Base-by-base conservation (phyloP, 192 early-diverging fungal genomes). In the Pilobolus umbonatus region DNA sequence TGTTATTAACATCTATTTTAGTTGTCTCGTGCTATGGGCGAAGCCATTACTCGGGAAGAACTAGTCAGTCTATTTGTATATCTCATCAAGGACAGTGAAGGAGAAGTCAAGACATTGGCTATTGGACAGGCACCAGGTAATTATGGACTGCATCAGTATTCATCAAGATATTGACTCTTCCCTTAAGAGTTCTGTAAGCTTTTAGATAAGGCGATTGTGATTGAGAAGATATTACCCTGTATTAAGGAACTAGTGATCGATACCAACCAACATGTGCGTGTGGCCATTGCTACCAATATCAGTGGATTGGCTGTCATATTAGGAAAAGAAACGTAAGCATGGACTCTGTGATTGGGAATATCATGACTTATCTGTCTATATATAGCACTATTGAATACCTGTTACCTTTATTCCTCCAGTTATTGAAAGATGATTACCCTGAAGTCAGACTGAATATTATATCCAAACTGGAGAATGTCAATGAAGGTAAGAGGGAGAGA, bases 361-460 rank as follows among this genome's bases (percentile, higher is more conserved):
- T 2, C 7, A 1, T 10, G 14, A 44, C 25, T 29, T 38, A 40
- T 21, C 0, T 54, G 5, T 29, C 12, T 36, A 14, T 29, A 10
- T 39, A 14, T 69, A 88, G 89, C 45, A 98, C 97, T 31, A 95
- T 94, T 30, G 94, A 98, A 68, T 88, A 96, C 57, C 78, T 99
- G 42, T 75, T 98, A 57, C 95, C 94, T 24, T 73, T 99, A 62
- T 95, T 99, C 73, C 75, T 99, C 69, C 94, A 91, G 31, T 77
- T 99, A 60, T 78, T 99, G 56, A 99, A 99, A 80, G 97, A 99
- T 64, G 92, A 95, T 67, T 89, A 90, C 65, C 85, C 94, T 10
- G 95, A 98, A 44, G 97, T 99, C 50, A 88, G 97, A 57, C 81
- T 99, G 26, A 97, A 97, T 77, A 93, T 99, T 60, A 99, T 99